These are phyloP conservation scores for Eucommia ulmoides DNA, from an alignment of 257 asterid genomes.

Conservation along the genomic window DNA sequence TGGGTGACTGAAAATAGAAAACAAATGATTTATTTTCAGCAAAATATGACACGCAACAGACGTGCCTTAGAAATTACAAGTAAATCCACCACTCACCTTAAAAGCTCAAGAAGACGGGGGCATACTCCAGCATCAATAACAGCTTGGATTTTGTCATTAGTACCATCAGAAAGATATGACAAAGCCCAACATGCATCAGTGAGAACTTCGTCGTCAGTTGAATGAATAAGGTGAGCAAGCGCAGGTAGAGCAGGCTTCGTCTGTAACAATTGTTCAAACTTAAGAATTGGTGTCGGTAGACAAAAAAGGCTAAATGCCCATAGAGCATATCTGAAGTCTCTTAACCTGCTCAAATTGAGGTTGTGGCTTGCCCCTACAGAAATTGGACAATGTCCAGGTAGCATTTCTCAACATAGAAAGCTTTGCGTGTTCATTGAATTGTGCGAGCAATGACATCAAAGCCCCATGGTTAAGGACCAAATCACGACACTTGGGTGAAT, in stretches of 20 bases:
- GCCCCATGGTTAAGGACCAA: conserved; percentile 79
- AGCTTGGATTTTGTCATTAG: conserved; percentile 79
- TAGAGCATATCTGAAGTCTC: not conserved
- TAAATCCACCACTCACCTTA: conserved; percentile 33
- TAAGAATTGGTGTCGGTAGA: no score
- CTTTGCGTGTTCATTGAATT: conserved; percentile 67
- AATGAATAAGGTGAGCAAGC: conserved; percentile 52
- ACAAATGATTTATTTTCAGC: not conserved
- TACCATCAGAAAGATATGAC: conserved; percentile 77
- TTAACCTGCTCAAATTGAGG: conserved; percentile 82
- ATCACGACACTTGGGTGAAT: conserved; percentile 87
- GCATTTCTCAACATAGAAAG: conserved; percentile 89
- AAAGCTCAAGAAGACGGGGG: conserved; percentile 71
- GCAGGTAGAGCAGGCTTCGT: conserved; percentile 62
- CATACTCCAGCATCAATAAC: conserved; percentile 81
- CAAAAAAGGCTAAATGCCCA: no score
- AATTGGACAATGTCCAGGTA: conserved; percentile 89
- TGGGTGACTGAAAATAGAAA: conserved; percentile 39
- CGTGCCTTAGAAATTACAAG: conserved; percentile 2
- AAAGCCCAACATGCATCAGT: conserved; percentile 97
- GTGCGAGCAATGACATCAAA: conserved; percentile 55
- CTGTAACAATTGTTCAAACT: conserved; percentile 29
- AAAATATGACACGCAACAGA: not conserved
- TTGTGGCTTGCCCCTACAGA: conserved; percentile 92
- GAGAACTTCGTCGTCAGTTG: conserved; percentile 74